phyloP scores from a whole-genome alignment of 441 rosid species.

The Mallotus japonicus region DNA sequence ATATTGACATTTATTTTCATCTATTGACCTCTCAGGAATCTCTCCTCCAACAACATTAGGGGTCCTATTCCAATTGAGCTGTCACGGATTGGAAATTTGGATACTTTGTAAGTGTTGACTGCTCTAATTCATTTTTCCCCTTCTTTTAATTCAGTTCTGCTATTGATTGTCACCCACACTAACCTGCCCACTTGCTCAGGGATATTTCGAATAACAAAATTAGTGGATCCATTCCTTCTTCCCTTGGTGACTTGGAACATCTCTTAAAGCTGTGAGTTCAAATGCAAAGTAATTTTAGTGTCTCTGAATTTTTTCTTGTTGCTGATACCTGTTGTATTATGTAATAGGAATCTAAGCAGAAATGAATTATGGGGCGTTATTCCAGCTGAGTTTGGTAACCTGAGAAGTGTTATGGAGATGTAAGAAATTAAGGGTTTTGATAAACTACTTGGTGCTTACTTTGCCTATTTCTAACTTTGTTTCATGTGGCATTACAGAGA shows the following conservation, averaged over 20 bases:
- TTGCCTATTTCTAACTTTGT: conserved; percentile 21
- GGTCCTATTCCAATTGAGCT: conserved; percentile 85
- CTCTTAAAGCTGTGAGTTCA: conserved; percentile 77
- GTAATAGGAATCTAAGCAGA: conserved; percentile 76
- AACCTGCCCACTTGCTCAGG: conserved; percentile 36
- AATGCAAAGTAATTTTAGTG: conserved; percentile 10
- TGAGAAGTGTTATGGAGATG: conserved; percentile 91
- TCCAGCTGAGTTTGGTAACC: conserved; percentile 87
- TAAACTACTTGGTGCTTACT: not conserved
- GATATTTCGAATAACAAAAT: conserved; percentile 83
- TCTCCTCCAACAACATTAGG: conserved; percentile 66
- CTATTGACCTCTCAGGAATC: conserved; percentile 46
- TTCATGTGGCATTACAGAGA: conserved; percentile 49
- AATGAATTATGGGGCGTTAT: conserved; percentile 63
- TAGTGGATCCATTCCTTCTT: conserved; percentile 73
- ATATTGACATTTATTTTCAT: not conserved
- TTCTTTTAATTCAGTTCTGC: conserved; percentile 1
- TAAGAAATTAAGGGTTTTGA: conserved; percentile 32
- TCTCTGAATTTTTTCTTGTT: conserved; percentile 5
- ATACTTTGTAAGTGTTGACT: conserved; percentile 61
- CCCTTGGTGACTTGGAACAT: conserved; percentile 96
- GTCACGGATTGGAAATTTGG: conserved; percentile 90
- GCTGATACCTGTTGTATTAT: conserved; percentile 16
- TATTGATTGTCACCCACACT: not conserved
- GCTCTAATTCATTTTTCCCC: not conserved